Evolutionary conservation across 768 basidiomycete species (phyloP).

Genomic region (Macrolepiota dolichaula): DNA sequence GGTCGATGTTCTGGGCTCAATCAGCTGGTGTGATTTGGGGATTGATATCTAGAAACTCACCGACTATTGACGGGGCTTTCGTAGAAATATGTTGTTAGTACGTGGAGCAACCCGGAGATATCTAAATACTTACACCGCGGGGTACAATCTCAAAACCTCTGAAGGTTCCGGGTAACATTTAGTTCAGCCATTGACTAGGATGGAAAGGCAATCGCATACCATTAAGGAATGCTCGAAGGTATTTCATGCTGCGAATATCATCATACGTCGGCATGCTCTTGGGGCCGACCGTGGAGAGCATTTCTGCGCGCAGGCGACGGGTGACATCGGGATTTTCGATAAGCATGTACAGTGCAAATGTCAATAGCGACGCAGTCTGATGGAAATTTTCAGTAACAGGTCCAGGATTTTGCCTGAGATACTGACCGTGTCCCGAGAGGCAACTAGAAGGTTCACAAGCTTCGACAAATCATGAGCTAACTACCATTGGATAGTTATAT

Average conservation of each 20-base stretch:
- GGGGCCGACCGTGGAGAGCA: slow-evolving; percentile 31
- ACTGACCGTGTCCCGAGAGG: slow-evolving; percentile 53
- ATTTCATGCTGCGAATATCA: slow-evolving; percentile 40
- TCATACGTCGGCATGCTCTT: slow-evolving; percentile 33
- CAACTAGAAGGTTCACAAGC: slow-evolving; percentile 51
- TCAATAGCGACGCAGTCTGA: slow-evolving; percentile 36
- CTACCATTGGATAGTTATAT: background rate
- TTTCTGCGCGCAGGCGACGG: slow-evolving; percentile 32
- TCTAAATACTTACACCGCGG: slow-evolving; percentile 13
- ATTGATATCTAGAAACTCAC: background rate
- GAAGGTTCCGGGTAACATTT: background rate
- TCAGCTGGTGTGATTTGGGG: background rate
- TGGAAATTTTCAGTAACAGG: background rate
- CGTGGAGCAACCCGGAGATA: background rate
- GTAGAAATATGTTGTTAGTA: background rate
- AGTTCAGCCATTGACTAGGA: background rate
- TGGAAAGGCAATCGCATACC: slow-evolving; percentile 12
- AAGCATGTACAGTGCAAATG: slow-evolving; percentile 39
- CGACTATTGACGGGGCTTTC: slow-evolving; percentile 5
- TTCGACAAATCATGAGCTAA: slow-evolving; percentile 1
- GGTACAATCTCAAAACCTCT: slow-evolving; percentile 16
- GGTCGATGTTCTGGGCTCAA: slow-evolving; percentile 10
- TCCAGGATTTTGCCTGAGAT: background rate
- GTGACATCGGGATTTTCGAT: slow-evolving; percentile 33
- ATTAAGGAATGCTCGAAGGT: slow-evolving; percentile 22